Evolutionary conservation across 768 basidiomycete genomes (phyloP).

Genomic region (Suillus alpinus): DNA sequence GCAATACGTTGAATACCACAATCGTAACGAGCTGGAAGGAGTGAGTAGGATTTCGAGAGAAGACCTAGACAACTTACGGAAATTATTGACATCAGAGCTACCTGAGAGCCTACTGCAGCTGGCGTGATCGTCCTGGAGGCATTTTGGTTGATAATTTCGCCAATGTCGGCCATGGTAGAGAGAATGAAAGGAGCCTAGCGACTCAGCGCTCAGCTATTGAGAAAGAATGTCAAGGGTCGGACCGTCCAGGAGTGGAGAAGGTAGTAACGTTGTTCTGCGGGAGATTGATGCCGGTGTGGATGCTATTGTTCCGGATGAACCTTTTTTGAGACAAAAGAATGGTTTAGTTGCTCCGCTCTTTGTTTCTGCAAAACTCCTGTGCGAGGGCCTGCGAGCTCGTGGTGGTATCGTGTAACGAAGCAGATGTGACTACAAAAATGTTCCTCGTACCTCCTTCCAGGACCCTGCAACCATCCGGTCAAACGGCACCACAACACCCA

Average conservation of each 20-base stretch:
- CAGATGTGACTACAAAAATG: background rate
- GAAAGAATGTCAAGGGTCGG: slow-evolving; percentile 21
- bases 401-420: background rate
- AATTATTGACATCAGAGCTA: slow-evolving; percentile 66
- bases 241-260: slow-evolving; percentile 1
- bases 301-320: slow-evolving; percentile 10
- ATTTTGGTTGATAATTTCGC: slow-evolving; percentile 32
- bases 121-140: slow-evolving; percentile 68
- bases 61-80: slow-evolving; percentile 51
- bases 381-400: background rate
- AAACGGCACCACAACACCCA: background rate
- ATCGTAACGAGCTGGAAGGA: slow-evolving; percentile 56
- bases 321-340: slow-evolving; percentile 1
- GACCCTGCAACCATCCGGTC: background rate
- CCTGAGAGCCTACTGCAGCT: slow-evolving; percentile 76
- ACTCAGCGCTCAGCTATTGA: slow-evolving; percentile 10
- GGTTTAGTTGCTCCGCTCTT: background rate
- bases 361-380: background rate
- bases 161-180: slow-evolving; percentile 30
- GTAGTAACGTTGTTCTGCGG: background rate
- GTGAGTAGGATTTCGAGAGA: slow-evolving; percentile 6
- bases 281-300: slow-evolving; percentile 1
- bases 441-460: background rate
- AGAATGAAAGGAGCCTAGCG: slow-evolving; percentile 15
- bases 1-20: slow-evolving; percentile 76